These are phyloP conservation scores for Striga hermonthica DNA, from an alignment of 305 asterid genomes.

Conservation along the genomic window DNA sequence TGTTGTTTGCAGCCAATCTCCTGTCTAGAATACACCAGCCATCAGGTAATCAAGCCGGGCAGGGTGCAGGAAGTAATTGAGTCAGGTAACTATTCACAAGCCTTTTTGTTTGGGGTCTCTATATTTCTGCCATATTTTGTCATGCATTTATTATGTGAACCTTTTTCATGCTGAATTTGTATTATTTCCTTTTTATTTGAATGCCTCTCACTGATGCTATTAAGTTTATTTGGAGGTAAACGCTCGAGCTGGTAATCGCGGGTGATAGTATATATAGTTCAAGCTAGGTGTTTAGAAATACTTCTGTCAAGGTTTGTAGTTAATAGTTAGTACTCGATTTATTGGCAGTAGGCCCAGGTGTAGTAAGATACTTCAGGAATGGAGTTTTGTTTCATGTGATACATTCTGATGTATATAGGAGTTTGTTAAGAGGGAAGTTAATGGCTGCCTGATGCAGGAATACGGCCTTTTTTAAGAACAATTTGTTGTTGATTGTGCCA, in stretches of 20 bases:
- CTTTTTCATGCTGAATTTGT: constrained; percentile 14
- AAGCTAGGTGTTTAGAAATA: neutral
- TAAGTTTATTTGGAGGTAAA: constrained; percentile 21
- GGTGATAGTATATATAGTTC: constrained; percentile 16
- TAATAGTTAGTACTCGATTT: constrained; percentile 6
- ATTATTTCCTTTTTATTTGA: constrained; percentile 23
- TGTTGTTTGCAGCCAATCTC: constrained; percentile 87
- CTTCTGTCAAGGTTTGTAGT: constrained; percentile 18
- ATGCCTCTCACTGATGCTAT: constrained; percentile 26
- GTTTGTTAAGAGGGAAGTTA: constrained; percentile 7
- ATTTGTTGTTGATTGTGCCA: constrained; percentile 3
- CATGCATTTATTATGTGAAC: constrained; percentile 24
- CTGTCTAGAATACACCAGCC: constrained; percentile 79
- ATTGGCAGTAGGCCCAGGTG: constrained; percentile 19
- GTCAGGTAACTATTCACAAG: constrained; percentile 49
- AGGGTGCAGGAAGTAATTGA: constrained; percentile 67
- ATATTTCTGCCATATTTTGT: constrained; percentile 11
- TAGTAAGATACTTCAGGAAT: constrained; percentile 13
- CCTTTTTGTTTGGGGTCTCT: constrained; percentile 17
- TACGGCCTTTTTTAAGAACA: neutral
- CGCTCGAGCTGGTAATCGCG: constrained; percentile 13
- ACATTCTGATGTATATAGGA: neutral
- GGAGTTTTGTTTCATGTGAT: constrained; percentile 23
- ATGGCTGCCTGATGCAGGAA: constrained; percentile 3
- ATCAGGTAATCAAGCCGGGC: constrained; percentile 60